Conservation (phyloP, 225 moss, liverwort and hornwort species). For the Pseudisothecium myosuroides region DNA sequence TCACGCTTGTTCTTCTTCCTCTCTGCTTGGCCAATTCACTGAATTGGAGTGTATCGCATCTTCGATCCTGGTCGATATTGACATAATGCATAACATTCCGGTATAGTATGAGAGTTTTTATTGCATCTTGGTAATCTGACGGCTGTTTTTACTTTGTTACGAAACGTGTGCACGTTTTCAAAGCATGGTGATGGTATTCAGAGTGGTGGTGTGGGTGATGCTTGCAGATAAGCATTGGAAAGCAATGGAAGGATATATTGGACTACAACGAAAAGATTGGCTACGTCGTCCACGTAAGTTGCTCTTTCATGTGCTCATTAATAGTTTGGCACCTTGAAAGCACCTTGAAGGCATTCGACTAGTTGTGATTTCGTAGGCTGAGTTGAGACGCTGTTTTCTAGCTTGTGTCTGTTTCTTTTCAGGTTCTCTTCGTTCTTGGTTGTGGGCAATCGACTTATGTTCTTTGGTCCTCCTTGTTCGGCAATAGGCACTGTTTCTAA, state of each 20-base stretch:
- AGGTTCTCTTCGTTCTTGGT: not conserved
- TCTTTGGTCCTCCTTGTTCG: not conserved
- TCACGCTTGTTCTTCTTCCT: not conserved
- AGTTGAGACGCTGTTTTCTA: not conserved
- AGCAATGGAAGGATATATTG: slow-evolving; percentile 68
- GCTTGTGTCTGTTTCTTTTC: not conserved
- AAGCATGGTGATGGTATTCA: not conserved
- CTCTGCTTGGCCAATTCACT: not conserved
- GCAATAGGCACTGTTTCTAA: not conserved
- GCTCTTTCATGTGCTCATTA: not conserved
- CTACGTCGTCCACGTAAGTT: slow-evolving; percentile 63
- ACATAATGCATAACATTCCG: not conserved
- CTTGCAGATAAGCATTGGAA: slow-evolving; percentile 61
- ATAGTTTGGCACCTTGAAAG: not conserved
- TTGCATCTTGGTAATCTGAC: not conserved
- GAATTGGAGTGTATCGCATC: not conserved
- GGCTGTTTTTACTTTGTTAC: not conserved
- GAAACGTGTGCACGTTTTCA: not conserved
- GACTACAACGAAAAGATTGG: slow-evolving; percentile 62
- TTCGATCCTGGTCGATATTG: not conserved
- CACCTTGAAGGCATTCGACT: not conserved
- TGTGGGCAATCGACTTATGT: not conserved
- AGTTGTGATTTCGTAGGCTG: no score
- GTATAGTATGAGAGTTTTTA: not conserved
- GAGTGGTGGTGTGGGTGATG: not conserved